These are phyloP conservation scores for Nectriaceae sp. DNA, from an alignment of 2,329 filamentous ascomycete genomes.

Conservation along the genomic window DNA sequence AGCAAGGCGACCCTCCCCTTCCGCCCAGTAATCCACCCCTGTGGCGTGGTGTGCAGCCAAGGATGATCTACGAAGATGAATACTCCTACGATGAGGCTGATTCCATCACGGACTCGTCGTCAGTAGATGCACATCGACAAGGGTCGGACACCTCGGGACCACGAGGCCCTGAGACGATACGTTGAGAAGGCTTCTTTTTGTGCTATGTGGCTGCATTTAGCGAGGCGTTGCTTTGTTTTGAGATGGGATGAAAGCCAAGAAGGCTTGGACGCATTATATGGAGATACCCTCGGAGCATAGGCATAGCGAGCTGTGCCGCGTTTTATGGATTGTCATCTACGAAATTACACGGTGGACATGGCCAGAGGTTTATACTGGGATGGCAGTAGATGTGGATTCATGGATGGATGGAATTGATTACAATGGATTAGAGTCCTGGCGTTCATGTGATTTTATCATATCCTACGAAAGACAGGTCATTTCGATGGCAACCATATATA, in stretches of 20 bases:
- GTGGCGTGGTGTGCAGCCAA: slow-evolving; percentile 43
- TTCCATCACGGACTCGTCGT: slow-evolving; percentile 32
- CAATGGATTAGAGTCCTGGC: too few species aligned
- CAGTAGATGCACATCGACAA: slow-evolving; percentile 26
- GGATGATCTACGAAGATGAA: slow-evolving; percentile 36
- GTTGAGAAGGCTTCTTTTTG: slow-evolving; percentile 7
- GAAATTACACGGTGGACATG: neutral
- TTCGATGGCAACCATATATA: too few species aligned
- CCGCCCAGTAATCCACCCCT: slow-evolving; percentile 40
- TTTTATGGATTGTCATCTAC: neutral
- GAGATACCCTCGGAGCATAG: neutral
- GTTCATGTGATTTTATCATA: neutral
- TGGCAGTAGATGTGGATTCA: neutral
- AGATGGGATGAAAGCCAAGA: slow-evolving; percentile 1
- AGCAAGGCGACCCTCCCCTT: slow-evolving; percentile 27
- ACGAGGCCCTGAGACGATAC: slow-evolving; percentile 11
- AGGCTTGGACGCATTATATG: neutral
- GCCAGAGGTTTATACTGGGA: neutral
- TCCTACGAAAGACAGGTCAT: too few species aligned
- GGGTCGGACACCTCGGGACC: slow-evolving; percentile 27
- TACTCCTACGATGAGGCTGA: slow-evolving; percentile 35
- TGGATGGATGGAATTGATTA: too few species aligned
- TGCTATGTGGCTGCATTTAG: slow-evolving; percentile 26
- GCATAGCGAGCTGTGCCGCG: neutral
- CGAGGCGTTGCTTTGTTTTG: slow-evolving; percentile 24